Conservation (phyloP, 257 asterid species). For the Datura wrightii region DNA sequence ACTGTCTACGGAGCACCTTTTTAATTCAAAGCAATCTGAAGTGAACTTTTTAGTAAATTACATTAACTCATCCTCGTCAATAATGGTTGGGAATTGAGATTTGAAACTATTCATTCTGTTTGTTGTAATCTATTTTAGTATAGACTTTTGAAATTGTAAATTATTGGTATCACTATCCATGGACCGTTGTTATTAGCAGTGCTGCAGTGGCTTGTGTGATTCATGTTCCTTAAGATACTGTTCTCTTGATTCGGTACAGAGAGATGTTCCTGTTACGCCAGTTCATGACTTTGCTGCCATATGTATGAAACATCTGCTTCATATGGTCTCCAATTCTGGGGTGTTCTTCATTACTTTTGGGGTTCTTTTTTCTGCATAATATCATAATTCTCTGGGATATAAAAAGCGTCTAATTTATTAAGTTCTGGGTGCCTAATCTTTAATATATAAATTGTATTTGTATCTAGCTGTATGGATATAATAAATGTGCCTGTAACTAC, state of each 20-base stretch:
- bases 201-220: constrained; percentile 23
- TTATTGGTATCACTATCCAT: background rate
- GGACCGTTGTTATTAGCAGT: constrained; percentile 16
- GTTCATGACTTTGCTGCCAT: constrained; percentile 17
- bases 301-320: constrained; percentile 2
- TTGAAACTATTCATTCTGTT: background rate
- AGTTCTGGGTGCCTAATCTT: constrained; percentile 3
- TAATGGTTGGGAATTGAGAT: background rate
- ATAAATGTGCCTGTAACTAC: background rate
- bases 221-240: background rate
- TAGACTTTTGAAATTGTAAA: background rate
- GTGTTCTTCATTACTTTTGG: background rate
- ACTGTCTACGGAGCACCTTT: background rate
- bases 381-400: background rate
- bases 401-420: background rate
- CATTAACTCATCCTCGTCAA: constrained; percentile 6
- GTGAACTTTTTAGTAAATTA: background rate
- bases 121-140: background rate
- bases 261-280: constrained; percentile 7
- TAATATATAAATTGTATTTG: background rate
- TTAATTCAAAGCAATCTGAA: background rate
- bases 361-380: background rate
- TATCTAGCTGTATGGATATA: background rate
- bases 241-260: background rate
- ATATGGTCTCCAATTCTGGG: background rate